Conservation (phyloP, 176 grass and related monocot genomes). For the Phyllostachys edulis region DNA sequence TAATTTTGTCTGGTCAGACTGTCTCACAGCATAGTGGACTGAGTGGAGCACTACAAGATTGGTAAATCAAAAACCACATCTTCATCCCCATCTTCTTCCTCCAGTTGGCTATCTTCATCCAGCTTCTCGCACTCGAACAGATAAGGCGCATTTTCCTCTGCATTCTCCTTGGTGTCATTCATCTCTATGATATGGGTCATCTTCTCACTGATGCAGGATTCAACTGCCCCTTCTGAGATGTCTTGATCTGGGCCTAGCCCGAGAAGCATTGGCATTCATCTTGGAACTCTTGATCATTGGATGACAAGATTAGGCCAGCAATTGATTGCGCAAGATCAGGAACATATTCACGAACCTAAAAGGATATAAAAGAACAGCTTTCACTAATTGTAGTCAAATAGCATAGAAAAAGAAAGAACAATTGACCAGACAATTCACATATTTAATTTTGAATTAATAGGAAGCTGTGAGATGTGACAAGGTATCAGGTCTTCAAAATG, state of each 20-base stretch:
- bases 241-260: constrained; percentile 39
- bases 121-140: constrained; percentile 61
- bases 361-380: background rate
- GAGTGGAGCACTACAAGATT: background rate
- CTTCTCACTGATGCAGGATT: constrained; percentile 53
- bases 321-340: constrained; percentile 62
- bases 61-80: constrained; percentile 32
- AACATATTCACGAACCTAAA: constrained; percentile 52
- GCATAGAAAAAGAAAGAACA: background rate
- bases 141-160: constrained; percentile 26
- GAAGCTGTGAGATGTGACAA: constrained; percentile 32
- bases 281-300: constrained; percentile 53
- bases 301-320: constrained; percentile 52
- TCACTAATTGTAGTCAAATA: background rate
- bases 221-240: constrained; percentile 23
- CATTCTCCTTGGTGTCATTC: constrained; percentile 43
- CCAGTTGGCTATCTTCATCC: constrained; percentile 12
- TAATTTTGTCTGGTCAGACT: background rate
- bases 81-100: constrained; percentile 42
- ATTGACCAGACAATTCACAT: background rate
- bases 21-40: background rate
- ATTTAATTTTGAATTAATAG: background rate
- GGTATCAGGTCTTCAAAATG: constrained; percentile 62
- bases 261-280: constrained; percentile 56
- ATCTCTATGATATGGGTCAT: constrained; percentile 54